A percentile compares a stretch with the other conserved stretches of the same genome.
These are phyloP conservation scores for Venturia aucupariae DNA, from an alignment of 2,329 filamentous ascomycete genomes.

Conservation along the genomic window DNA sequence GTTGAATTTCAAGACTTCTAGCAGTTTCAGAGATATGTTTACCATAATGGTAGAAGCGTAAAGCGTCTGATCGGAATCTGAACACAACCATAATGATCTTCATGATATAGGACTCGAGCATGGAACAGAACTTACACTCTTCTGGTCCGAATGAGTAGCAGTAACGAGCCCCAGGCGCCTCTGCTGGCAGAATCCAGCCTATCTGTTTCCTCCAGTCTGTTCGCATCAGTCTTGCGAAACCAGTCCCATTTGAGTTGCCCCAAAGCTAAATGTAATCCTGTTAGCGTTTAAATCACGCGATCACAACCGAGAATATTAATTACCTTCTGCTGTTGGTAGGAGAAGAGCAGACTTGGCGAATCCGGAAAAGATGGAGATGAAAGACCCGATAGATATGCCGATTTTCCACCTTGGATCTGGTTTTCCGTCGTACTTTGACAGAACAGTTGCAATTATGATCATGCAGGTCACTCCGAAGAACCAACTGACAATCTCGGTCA, in stretches of 20 bases:
- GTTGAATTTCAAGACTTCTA: too few relatives aligned
- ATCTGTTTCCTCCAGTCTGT: conserved; percentile 29
- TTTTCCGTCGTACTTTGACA: conserved; percentile 24
- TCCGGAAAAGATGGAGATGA: conserved; percentile 22
- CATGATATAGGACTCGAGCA: too few relatives aligned
- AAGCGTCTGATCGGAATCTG: too few relatives aligned
- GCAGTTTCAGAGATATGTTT: too few relatives aligned
- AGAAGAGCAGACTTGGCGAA: conserved; percentile 23
- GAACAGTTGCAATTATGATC: conserved; percentile 25
- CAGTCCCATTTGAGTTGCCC: conserved; percentile 31
- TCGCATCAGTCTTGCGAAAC: conserved; percentile 22
- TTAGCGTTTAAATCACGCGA: too few relatives aligned
- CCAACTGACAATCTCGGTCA: conserved; percentile 24
- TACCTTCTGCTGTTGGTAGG: conserved; percentile 24
- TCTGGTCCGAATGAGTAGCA: too few relatives aligned
- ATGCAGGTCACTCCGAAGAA: conserved; percentile 26
- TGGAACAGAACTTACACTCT: too few relatives aligned
- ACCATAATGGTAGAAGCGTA: too few relatives aligned
- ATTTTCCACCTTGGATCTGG: conserved; percentile 25
- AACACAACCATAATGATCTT: too few relatives aligned
- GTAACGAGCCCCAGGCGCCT: conserved; percentile 14
- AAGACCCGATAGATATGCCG: conserved; percentile 26
- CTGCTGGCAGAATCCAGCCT: conserved; percentile 22
- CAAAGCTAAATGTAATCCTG: too few relatives aligned
- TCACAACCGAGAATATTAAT: too few relatives aligned